phyloP scores from a whole-genome alignment of 352 stramenopile genomes.

The Globisporangium paroecandrum region DNA sequence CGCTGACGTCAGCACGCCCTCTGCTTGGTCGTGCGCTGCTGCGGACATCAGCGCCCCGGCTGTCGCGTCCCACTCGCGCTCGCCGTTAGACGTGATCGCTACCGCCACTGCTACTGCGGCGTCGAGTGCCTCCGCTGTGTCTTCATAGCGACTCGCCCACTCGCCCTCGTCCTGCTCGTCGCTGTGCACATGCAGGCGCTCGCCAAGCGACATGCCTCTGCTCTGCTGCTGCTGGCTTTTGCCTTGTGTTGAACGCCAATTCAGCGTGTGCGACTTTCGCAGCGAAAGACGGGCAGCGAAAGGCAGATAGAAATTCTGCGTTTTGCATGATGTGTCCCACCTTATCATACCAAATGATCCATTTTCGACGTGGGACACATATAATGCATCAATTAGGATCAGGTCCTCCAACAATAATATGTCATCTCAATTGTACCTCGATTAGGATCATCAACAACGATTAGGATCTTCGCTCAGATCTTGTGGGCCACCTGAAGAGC shows the following conservation, averaged over 20 bases:
- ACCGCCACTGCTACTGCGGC: background rate
- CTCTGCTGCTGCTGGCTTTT: background rate
- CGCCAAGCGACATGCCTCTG: conserved; percentile 37
- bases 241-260: background rate
- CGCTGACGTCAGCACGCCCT: conserved; percentile 8
- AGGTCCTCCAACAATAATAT: no score
- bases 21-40: conserved; percentile 16
- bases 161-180: conserved; percentile 41
- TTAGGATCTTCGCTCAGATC: background rate
- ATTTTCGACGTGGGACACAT: background rate
- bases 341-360: background rate
- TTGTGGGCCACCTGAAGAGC: conserved; percentile 4
- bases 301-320: background rate
- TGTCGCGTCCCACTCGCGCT: conserved; percentile 21
- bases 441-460: no score
- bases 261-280: background rate
- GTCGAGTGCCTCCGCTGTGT: conserved; percentile 8
- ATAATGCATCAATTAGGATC: background rate
- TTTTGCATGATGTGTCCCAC: background rate
- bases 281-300: background rate
- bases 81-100: conserved; percentile 6
- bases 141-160: conserved; percentile 36
- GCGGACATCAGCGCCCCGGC: conserved; percentile 15
- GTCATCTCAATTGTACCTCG: no score
- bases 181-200: conserved; percentile 20